Percentiles rank a stretch among this genome's conserved stretches.
phyloP scores from a whole-genome alignment of 208 protist species.

The Crithidia brevicula region DNA sequence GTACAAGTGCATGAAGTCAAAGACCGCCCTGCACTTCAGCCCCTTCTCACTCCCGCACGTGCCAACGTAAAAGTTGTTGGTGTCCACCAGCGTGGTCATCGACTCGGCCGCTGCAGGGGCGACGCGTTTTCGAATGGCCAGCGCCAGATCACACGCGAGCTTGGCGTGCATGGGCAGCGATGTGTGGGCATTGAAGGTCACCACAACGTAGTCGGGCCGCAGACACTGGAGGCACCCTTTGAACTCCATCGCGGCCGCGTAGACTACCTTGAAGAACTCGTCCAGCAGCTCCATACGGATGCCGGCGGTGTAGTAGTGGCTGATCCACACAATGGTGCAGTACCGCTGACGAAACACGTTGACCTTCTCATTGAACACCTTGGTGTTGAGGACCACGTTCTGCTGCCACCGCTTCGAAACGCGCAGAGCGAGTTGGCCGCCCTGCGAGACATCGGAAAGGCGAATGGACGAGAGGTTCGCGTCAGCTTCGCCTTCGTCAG shows the following conservation, averaged over 20 bases:
- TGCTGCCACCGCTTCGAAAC: slow-evolving; percentile 19
- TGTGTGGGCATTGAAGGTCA: slow-evolving; percentile 60
- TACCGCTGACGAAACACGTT: slow-evolving; percentile 54
- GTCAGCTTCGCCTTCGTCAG: too few species aligned
- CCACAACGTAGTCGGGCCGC: slow-evolving; percentile 50
- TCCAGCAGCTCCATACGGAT: slow-evolving; percentile 14
- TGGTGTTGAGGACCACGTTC: slow-evolving; percentile 49
- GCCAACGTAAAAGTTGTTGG: slow-evolving; percentile 62
- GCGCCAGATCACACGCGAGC: slow-evolving; percentile 45
- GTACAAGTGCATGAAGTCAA: slow-evolving; percentile 28
- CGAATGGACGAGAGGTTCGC: too few species aligned
- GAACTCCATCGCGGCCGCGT: slow-evolving; percentile 23
- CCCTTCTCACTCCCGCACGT: slow-evolving; percentile 41
- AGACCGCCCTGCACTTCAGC: slow-evolving; percentile 26
- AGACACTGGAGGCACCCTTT: slow-evolving; percentile 56
- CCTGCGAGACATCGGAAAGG: too few species aligned
- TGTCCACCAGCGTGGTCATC: slow-evolving; percentile 47
- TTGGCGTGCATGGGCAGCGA: slow-evolving; percentile 55
- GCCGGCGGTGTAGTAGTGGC: slow-evolving; percentile 28
- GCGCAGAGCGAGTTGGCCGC: too few species aligned
- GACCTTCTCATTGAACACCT: slow-evolving; percentile 58
- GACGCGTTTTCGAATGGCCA: slow-evolving; percentile 43
- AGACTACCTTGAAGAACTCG: slow-evolving; percentile 21
- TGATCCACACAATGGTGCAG: slow-evolving; percentile 52
- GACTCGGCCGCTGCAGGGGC: slow-evolving; percentile 15